Evolutionary conservation across 345 rosid genomes (phyloP).

Genomic region (Turnera subulata): DNA sequence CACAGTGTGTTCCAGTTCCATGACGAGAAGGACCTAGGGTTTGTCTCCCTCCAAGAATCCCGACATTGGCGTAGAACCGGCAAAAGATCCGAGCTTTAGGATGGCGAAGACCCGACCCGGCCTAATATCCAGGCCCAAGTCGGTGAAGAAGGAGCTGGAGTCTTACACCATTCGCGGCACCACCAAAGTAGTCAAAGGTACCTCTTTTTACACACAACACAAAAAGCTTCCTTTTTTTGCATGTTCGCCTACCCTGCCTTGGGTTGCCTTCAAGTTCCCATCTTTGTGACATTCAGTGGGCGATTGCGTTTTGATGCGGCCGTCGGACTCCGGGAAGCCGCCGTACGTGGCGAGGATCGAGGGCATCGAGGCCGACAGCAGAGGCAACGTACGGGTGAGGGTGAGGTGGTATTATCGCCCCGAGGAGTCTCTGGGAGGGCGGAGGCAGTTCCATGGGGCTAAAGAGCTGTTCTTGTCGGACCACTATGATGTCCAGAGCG

Average conservation of each 20-base stretch:
- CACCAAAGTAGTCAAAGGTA: conserved; percentile 63
- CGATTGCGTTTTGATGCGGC: conserved; percentile 87
- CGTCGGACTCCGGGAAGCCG: conserved; percentile 64
- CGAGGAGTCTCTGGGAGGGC: conserved; percentile 76
- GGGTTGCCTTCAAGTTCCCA: conserved; percentile 3
- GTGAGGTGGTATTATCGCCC: conserved; percentile 89
- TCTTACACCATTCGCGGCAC: conserved; percentile 65
- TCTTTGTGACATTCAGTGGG: conserved; percentile 36
- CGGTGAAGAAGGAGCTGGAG: conserved; percentile 50
- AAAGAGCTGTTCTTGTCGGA: conserved; percentile 90
- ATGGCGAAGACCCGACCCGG: conserved; percentile 91
- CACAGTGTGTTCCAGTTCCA: neutral
- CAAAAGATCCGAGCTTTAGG: conserved; percentile 17
- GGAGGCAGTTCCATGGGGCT: conserved; percentile 86
- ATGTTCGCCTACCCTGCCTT: neutral
- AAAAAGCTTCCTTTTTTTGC: neutral
- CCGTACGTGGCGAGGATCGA: conserved; percentile 78
- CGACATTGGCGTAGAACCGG: neutral
- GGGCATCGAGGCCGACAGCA: conserved; percentile 65
- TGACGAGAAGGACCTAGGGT: conserved; percentile 17
- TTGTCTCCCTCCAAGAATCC: conserved; percentile 13
- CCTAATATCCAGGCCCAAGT: conserved; percentile 39
- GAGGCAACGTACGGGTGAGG: conserved; percentile 66
- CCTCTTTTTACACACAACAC: neutral
- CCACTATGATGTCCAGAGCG: conserved; percentile 76